phyloP scores from a whole-genome alignment of 352 stramenopile species.

The Phytophthora tentaculata region DNA sequence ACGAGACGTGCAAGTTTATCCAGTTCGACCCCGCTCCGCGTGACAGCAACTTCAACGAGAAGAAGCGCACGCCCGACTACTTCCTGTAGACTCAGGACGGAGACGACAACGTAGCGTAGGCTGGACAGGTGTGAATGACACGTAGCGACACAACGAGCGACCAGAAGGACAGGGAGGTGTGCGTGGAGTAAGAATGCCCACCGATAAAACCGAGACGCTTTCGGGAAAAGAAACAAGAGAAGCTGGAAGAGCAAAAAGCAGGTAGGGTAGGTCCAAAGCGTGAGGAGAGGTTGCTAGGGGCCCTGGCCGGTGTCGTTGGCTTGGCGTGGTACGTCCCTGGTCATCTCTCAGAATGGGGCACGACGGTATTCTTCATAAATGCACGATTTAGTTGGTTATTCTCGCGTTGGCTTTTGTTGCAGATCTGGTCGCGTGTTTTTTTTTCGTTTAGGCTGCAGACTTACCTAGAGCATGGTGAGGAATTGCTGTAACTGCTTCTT shows the following conservation, averaged over 20 bases:
- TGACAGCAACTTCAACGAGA: conserved; percentile 93
- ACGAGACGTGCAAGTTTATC: conserved; percentile 94
- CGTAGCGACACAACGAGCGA: background rate
- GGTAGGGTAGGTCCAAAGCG: conserved; percentile 19
- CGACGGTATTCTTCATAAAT: conserved; percentile 46
- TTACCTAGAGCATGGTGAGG: conserved; percentile 70
- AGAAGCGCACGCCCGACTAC: conserved; percentile 93
- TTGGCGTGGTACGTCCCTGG: conserved; percentile 23
- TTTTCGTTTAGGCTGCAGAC: background rate
- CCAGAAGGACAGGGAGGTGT: conserved; percentile 8
- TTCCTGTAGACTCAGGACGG: conserved; percentile 75
- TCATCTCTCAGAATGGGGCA: conserved; percentile 30
- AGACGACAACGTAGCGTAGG: conserved; percentile 4
- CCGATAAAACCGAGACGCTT: conserved; percentile 12
- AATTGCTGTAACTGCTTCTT: conserved; percentile 88
- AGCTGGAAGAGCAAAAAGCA: conserved; percentile 15
- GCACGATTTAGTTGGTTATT: conserved; percentile 44
- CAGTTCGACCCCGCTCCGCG: conserved; percentile 91
- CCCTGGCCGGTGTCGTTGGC: conserved; percentile 16
- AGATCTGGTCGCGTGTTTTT: conserved; percentile 20
- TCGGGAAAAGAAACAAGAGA: conserved; percentile 28
- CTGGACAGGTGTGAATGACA: conserved; percentile 5
- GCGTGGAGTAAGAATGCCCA: background rate
- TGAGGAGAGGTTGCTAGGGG: conserved; percentile 17
- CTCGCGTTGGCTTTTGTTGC: conserved; percentile 19